phyloP scores from a whole-genome alignment of 345 rosid species.

The Reutealis trisperma region DNA sequence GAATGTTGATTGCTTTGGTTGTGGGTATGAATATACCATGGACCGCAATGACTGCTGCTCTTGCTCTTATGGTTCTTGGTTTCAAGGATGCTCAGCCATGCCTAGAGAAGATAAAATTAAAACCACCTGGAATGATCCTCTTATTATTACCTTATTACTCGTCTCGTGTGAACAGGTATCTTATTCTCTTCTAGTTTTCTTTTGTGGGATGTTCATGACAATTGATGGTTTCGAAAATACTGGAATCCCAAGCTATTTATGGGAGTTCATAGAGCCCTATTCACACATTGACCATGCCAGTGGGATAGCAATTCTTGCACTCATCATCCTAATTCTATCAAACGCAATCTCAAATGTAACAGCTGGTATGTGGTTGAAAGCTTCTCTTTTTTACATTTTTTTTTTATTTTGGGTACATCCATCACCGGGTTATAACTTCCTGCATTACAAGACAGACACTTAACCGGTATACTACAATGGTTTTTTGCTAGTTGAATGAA shows the following conservation, averaged over 20 bases:
- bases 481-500: no score
- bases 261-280: conserved; percentile 77
- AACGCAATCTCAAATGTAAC: conserved; percentile 83
- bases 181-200: conserved; percentile 70
- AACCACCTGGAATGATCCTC: background rate
- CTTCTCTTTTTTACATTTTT: no score
- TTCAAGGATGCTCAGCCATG: conserved; percentile 77
- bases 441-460: no score
- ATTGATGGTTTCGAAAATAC: conserved; percentile 76
- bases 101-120: conserved; percentile 68
- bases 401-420: no score
- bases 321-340: conserved; percentile 63
- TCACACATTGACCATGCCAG: conserved; percentile 44
- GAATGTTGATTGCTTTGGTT: conserved; percentile 65
- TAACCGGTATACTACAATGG: no score
- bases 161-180: conserved; percentile 54
- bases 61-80: conserved; percentile 77
- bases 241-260: conserved; percentile 68
- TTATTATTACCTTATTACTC: no score
- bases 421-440: no score
- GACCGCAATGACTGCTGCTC: conserved; percentile 81
- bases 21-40: conserved; percentile 77
- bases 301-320: conserved; percentile 60
- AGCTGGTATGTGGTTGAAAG: conserved; percentile 45
- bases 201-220: conserved; percentile 88